These are phyloP conservation scores for Echria macrotheca DNA, from an alignment of 495 filamentous ascomycete species.

Conservation along the genomic window DNA sequence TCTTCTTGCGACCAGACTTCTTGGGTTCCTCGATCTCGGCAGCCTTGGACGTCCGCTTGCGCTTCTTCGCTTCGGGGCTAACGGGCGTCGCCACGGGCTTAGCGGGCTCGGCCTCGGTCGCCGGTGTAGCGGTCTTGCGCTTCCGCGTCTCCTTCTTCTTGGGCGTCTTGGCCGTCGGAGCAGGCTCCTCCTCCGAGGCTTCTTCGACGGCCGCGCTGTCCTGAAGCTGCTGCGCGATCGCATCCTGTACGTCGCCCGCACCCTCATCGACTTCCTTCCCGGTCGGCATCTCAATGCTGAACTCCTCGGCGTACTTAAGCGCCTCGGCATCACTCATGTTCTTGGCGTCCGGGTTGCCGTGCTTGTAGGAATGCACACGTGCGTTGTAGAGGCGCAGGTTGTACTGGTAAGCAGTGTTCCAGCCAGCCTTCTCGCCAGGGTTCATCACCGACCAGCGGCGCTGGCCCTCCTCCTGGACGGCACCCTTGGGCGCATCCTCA, in stretches of 20 bases:
- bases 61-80: conserved; percentile 57
- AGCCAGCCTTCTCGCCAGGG: conserved; percentile 64
- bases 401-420: conserved; percentile 68
- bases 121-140: conserved; percentile 46
- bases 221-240: conserved; percentile 52
- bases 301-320: conserved; percentile 50
- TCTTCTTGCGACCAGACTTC: conserved; percentile 51
- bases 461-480: conserved; percentile 77
- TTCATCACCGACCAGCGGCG: conserved; percentile 74
- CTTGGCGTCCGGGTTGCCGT: conserved; percentile 56
- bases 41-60: conserved; percentile 51
- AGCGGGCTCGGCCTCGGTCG: conserved; percentile 44
- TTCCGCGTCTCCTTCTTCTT: conserved; percentile 46
- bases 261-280: conserved; percentile 44
- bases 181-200: conserved; percentile 36
- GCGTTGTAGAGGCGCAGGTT: conserved; percentile 71
- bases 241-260: conserved; percentile 53
- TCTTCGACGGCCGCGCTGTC: conserved; percentile 38
- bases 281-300: conserved; percentile 39
- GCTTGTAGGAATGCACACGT: conserved; percentile 68
- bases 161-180: conserved; percentile 37
- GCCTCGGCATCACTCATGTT: conserved; percentile 57
- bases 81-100: conserved; percentile 49
- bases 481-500: conserved; percentile 61
- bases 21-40: conserved; percentile 45